Evolutionary conservation across 1,284 basidiomycete genomes (phyloP).

Genomic region (Microstroma glucosiphilum): DNA sequence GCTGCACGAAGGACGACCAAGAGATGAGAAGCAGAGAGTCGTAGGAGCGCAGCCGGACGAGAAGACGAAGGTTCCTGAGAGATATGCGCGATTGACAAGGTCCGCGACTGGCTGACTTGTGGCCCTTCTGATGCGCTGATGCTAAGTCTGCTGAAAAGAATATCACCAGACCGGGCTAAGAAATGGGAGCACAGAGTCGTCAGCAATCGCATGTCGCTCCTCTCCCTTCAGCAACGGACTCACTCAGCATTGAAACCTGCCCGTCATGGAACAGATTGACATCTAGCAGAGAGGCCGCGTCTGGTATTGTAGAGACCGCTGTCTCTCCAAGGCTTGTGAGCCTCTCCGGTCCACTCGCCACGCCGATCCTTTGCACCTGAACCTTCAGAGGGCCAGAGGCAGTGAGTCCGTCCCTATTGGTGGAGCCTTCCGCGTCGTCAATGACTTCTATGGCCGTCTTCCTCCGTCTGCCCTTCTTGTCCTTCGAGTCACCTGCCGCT

Average conservation of each 20-base stretch:
- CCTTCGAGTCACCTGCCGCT: neutral
- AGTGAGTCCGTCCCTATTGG: neutral
- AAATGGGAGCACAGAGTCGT: neutral
- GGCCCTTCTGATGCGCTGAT: neutral
- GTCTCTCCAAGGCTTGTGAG: neutral
- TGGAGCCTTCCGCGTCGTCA: neutral
- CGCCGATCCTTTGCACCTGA: no score
- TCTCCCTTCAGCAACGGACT: neutral
- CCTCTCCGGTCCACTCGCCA: neutral
- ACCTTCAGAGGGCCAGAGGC: neutral
- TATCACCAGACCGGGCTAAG: neutral
- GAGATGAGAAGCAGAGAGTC: neutral
- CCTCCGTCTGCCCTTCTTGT: neutral
- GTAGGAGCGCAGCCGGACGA: neutral
- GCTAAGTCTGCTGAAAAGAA: neutral
- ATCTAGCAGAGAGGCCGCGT: neutral
- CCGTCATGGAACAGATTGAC: neutral
- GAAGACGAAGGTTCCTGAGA: neutral
- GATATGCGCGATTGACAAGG: neutral
- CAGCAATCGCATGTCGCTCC: neutral
- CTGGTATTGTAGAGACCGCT: neutral
- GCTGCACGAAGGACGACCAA: neutral
- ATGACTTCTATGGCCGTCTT: conserved; percentile 5
- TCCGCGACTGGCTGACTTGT: neutral
- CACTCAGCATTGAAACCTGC: neutral